A percentile compares a stretch with the other conserved stretches of the same genome.
These are phyloP conservation scores for grape (Vitis vinifera) DNA, from an alignment of 164 flowering plant species.

Conservation along the genomic window DNA sequence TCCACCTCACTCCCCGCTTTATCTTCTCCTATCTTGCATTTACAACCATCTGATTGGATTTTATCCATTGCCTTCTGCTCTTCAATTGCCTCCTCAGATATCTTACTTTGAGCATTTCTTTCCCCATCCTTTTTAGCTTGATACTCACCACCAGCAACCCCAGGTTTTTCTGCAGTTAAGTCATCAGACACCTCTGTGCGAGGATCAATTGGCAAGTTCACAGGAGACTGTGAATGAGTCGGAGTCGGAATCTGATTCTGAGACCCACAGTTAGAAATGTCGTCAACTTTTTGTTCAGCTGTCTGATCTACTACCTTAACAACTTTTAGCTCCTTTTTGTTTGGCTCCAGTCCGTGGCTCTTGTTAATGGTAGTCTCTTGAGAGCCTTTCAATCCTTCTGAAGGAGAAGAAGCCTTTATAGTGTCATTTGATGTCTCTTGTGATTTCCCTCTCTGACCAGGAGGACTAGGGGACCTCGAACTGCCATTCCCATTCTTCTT, in stretches of 20 bases:
- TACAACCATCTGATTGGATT: not conserved
- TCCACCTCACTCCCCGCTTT: not conserved
- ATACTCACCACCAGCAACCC: not conserved
- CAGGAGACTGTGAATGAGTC: not conserved
- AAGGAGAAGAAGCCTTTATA: not conserved
- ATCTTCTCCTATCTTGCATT: not conserved
- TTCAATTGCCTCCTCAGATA: conserved; percentile 3
- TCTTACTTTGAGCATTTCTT: not conserved
- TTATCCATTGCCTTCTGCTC: conserved; percentile 1
- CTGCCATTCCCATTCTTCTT: conserved; percentile 44
- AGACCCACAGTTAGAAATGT: not conserved
- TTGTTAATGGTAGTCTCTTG: not conserved
- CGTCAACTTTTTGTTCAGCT: not conserved
- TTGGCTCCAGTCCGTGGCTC: conserved; percentile 10
- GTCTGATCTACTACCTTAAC: conserved; percentile 16
- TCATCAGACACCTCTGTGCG: not conserved
- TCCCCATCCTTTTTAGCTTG: not conserved
- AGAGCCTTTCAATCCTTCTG: not conserved
- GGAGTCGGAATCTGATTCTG: not conserved
- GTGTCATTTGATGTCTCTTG: conserved; percentile 1
- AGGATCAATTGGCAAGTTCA: not conserved
- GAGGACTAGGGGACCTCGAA: conserved; percentile 61
- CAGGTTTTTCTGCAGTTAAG: not conserved
- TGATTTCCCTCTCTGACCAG: conserved; percentile 23
- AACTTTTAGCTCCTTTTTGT: conserved; percentile 6